Evolutionary conservation across 257 asterid species (phyloP).

Genomic region (Gentiana dahurica): DNA sequence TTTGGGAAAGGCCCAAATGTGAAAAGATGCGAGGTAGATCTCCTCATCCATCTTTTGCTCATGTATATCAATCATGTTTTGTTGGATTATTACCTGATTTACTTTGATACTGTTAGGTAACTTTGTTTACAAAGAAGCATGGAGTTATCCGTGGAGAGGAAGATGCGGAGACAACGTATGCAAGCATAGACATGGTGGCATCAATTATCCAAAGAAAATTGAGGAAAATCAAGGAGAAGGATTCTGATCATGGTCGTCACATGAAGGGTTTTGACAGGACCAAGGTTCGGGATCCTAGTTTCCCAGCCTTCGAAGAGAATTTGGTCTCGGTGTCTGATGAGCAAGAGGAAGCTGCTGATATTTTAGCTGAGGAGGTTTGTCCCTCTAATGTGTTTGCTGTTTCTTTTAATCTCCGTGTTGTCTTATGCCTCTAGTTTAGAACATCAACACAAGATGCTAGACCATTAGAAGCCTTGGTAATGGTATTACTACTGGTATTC

Average conservation of each 20-base stretch:
- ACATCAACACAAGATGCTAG: too few species aligned
- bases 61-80: background rate
- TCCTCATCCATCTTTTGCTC: background rate
- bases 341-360: constrained; percentile 20
- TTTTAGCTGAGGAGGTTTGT: constrained; percentile 41
- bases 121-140: constrained; percentile 81
- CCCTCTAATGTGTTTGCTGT: background rate
- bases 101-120: constrained; percentile 31
- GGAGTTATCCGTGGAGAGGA: constrained; percentile 93
- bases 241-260: constrained; percentile 84
- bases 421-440: background rate
- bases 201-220: constrained; percentile 74
- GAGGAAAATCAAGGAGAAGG: constrained; percentile 97
- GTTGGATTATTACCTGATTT: background rate
- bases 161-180: constrained; percentile 64
- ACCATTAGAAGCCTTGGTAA: too few species aligned
- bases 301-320: constrained; percentile 23
- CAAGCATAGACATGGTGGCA: constrained; percentile 72
- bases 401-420: background rate
- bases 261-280: constrained; percentile 75
- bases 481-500: too few species aligned
- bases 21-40: constrained; percentile 72
- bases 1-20: constrained; percentile 80
- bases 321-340: constrained; percentile 27
- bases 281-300: constrained; percentile 48